phyloP scores from a whole-genome alignment of 352 stramenopile species.

The Globisporangium radiosum region DNA sequence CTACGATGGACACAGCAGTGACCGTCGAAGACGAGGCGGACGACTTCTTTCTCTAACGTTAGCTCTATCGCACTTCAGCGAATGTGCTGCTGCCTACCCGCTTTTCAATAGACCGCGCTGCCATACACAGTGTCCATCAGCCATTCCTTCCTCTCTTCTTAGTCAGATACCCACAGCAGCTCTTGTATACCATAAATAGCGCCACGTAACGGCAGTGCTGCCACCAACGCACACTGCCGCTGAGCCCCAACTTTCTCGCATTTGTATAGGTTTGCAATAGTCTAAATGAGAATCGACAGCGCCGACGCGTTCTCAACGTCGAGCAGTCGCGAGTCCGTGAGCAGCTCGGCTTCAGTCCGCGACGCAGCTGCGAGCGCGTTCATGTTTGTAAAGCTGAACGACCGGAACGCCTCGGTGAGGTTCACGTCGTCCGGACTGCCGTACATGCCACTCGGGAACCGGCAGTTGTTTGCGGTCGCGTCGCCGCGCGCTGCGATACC shows the following conservation, averaged over 20 bases:
- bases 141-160: too few species aligned
- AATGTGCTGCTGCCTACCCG: background rate
- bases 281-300: constrained; percentile 66
- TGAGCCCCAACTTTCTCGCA: too few species aligned
- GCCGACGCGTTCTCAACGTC: constrained; percentile 33
- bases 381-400: constrained; percentile 86
- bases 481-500: constrained; percentile 17
- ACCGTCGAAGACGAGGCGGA: constrained; percentile 41
- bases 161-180: too few species aligned
- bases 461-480: constrained; percentile 10
- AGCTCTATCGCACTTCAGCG: background rate
- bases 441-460: constrained; percentile 71
- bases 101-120: background rate
- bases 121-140: too few species aligned
- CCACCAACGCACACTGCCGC: too few species aligned
- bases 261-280: background rate
- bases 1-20: constrained; percentile 11
- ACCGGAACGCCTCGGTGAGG: constrained; percentile 55
- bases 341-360: constrained; percentile 61
- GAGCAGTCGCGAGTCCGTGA: constrained; percentile 36
- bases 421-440: constrained; percentile 27
- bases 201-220: background rate
- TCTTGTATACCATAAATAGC: too few species aligned
- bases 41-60: constrained; percentile 58
- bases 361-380: constrained; percentile 73